Conservation (phyloP, 345 rosid species). For the Camelina laxa region DNA sequence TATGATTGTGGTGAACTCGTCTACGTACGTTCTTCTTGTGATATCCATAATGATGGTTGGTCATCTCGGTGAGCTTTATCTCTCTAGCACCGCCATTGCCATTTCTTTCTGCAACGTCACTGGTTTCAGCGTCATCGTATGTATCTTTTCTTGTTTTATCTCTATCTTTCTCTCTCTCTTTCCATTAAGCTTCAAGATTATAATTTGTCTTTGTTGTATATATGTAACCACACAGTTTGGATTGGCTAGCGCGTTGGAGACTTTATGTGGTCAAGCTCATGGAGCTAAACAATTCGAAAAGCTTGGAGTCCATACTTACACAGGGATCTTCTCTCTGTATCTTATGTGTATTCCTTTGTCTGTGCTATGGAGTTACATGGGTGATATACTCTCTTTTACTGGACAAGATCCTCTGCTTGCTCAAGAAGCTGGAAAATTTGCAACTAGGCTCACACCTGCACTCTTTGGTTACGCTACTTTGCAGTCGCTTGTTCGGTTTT, state of each 20-base stretch:
- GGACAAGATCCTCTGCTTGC: slow-evolving; percentile 75
- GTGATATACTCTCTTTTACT: slow-evolving; percentile 49
- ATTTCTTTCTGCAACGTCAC: slow-evolving; percentile 69
- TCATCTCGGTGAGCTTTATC: slow-evolving; percentile 73
- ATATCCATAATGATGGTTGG: slow-evolving; percentile 79
- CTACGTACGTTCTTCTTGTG: slow-evolving; percentile 60
- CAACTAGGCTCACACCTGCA: slow-evolving; percentile 53
- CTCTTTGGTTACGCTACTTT: too few species aligned
- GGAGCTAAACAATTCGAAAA: slow-evolving; percentile 68
- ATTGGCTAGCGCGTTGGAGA: slow-evolving; percentile 77
- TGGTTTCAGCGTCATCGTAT: slow-evolving; percentile 75
- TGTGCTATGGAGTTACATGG: slow-evolving; percentile 62
- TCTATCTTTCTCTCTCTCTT: not conserved
- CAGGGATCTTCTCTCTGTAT: slow-evolving; percentile 53
- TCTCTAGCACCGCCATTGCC: slow-evolving; percentile 84
- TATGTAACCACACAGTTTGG: slow-evolving; percentile 61
- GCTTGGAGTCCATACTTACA: slow-evolving; percentile 63
- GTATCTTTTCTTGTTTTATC: slow-evolving; percentile 20
- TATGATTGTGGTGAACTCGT: slow-evolving; percentile 67
- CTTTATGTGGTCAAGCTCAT: slow-evolving; percentile 78
- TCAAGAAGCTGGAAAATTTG: slow-evolving; percentile 57
- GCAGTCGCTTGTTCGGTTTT: too few species aligned
- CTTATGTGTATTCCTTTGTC: slow-evolving; percentile 59
- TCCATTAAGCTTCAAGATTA: not conserved
- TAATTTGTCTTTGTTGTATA: not conserved